phyloP scores from a whole-genome alignment of 192 early-diverging fungal species.

The Diversispora epigaea region DNA sequence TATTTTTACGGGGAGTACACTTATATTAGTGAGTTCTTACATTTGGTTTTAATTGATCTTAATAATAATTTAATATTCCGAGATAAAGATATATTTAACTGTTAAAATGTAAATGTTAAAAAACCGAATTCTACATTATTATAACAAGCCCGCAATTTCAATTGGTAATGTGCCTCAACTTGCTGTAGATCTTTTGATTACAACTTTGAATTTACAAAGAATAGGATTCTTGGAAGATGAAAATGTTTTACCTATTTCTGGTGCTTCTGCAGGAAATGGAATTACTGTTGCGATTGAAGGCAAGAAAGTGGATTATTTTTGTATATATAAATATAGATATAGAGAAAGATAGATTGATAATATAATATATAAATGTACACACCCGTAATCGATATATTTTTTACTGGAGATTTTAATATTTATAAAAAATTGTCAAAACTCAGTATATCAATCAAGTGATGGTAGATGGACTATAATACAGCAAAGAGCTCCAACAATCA shows the following conservation, averaged over 20 bases:
- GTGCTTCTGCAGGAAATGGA: constrained; percentile 39
- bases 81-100: not conserved
- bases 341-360: not conserved
- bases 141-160: constrained; percentile 60
- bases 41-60: not conserved
- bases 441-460: constrained; percentile 67
- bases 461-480: constrained; percentile 66
- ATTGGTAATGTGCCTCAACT: constrained; percentile 82
- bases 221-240: constrained; percentile 64
- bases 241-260: constrained; percentile 59
- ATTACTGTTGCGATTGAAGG: constrained; percentile 52
- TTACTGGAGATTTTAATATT: no score
- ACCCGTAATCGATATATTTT: no score
- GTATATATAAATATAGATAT: not conserved
- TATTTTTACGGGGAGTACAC: not conserved
- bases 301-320: not conserved
- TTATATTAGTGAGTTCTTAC: not conserved
- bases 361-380: no score
- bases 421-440: constrained; percentile 6
- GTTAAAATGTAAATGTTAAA: no score
- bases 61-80: not conserved
- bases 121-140: no score
- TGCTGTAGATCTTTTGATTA: constrained; percentile 64
- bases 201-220: constrained; percentile 57
- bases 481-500: constrained; percentile 64